Evolutionary conservation across 805 yeast species (phyloP).

Genomic region (Limtongozyma cylindracea): DNA sequence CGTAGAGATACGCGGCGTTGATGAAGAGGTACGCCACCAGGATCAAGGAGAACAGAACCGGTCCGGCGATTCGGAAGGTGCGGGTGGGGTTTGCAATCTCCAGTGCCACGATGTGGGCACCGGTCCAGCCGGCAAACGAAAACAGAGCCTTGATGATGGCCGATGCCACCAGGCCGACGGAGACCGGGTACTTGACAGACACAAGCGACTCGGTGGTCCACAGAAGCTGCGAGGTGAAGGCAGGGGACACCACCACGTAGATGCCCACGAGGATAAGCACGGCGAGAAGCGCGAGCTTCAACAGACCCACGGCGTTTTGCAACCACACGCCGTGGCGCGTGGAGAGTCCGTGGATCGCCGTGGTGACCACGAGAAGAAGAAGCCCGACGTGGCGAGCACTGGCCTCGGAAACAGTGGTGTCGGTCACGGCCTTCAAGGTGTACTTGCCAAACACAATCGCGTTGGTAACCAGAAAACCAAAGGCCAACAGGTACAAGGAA

Average conservation of each 20-base stretch:
- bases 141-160: constrained; percentile 33
- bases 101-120: constrained; percentile 32
- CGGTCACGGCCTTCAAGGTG: constrained; percentile 14
- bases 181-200: constrained; percentile 8
- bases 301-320: constrained; percentile 35
- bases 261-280: constrained; percentile 32
- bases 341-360: constrained; percentile 28
- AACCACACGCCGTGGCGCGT: constrained; percentile 30
- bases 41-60: constrained; percentile 20
- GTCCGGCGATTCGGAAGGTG: constrained; percentile 37
- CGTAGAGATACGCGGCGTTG: constrained; percentile 29
- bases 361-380: constrained; percentile 6
- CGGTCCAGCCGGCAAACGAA: constrained; percentile 38
- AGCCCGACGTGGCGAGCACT: constrained; percentile 11
- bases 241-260: constrained; percentile 26
- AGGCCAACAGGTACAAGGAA: constrained; percentile 20
- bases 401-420: too few relatives aligned
- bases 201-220: constrained; percentile 9
- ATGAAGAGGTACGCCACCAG: constrained; percentile 21
- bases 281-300: constrained; percentile 27
- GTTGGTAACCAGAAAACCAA: constrained; percentile 29
- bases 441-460: constrained; percentile 40
- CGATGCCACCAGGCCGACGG: constrained; percentile 20
- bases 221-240: constrained; percentile 12
- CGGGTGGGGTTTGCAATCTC: constrained; percentile 33